Conservation (phyloP, 495 filamentous ascomycete genomes). For the Cudoniella acicularis region DNA sequence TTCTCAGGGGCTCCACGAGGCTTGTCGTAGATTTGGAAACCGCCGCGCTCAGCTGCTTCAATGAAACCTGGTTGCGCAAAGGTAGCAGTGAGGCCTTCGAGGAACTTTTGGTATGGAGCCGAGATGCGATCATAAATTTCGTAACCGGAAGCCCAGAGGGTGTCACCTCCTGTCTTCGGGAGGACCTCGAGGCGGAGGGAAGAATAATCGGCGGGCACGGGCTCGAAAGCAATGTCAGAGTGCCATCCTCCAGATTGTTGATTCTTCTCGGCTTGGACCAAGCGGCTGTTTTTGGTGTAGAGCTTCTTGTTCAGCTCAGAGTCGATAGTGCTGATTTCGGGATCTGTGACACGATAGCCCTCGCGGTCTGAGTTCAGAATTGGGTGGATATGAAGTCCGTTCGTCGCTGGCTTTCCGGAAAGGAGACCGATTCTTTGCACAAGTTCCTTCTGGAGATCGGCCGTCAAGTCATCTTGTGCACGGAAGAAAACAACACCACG, state of each 20-base stretch:
- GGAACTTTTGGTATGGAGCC: conserved; percentile 57
- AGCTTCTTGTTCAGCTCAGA: conserved; percentile 54
- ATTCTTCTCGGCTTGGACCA: conserved; percentile 29
- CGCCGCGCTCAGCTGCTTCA: conserved; percentile 48
- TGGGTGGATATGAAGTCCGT: conserved; percentile 70
- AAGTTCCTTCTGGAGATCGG: conserved; percentile 67
- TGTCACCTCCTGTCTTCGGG: conserved; percentile 70
- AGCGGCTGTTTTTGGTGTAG: conserved; percentile 37
- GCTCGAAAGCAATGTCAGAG: conserved; percentile 67
- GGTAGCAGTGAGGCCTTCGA: conserved; percentile 65
- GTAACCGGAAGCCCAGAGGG: conserved; percentile 71
- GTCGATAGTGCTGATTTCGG: conserved; percentile 73
- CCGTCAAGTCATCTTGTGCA: conserved; percentile 62
- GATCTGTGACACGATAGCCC: conserved; percentile 51
- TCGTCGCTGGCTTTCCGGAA: conserved; percentile 63
- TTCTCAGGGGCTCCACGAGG: conserved; percentile 67
- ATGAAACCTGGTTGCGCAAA: conserved; percentile 61
- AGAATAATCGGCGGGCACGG: conserved; percentile 62
- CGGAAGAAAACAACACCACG: conserved; percentile 83
- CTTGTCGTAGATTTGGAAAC: conserved; percentile 51
- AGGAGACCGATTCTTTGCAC: conserved; percentile 61
- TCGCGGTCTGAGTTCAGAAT: conserved; percentile 60
- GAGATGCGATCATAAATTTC: conserved; percentile 77
- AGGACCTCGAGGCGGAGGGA: conserved; percentile 55
- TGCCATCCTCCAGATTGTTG: conserved; percentile 54